Percentiles rank a stretch among this genome's conserved stretches.
These are phyloP conservation scores for Mycena rosella DNA, from an alignment of 768 basidiomycete genomes.

Conservation along the genomic window DNA sequence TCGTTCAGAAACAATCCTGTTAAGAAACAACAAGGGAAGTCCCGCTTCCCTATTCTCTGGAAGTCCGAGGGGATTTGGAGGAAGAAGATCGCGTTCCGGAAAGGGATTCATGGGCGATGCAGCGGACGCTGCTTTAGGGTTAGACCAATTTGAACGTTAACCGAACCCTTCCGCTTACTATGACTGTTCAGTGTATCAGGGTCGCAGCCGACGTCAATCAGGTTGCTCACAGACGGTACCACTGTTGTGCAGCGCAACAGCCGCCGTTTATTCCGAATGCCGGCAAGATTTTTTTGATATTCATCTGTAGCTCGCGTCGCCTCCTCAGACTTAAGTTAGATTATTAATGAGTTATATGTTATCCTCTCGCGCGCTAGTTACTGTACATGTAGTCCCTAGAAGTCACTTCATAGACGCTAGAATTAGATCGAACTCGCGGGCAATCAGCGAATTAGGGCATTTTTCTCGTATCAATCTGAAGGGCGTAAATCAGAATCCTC, in stretches of 20 bases:
- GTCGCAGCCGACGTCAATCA: no score
- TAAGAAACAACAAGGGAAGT: no score
- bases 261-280: no score
- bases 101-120: slow-evolving; percentile 1
- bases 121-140: not conserved
- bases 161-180: not conserved
- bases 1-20: no score
- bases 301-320: no score
- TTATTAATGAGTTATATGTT: no score
- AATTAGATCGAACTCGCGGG: slow-evolving; percentile 80
- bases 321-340: no score
- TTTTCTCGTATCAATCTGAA: slow-evolving; percentile 76
- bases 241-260: no score
- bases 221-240: no score
- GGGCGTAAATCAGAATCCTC: slow-evolving; percentile 24
- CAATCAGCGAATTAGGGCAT: slow-evolving; percentile 85
- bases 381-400: not conserved
- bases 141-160: not conserved
- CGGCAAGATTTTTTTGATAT: no score
- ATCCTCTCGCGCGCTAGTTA: no score
- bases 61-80: slow-evolving; percentile 23
- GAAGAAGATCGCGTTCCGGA: slow-evolving; percentile 8
- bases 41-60: slow-evolving; percentile 75
- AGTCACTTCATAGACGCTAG: slow-evolving; percentile 76
- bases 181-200: no score